phyloP scores from a whole-genome alignment of 179 eudicot genomes.

The Beta macrorhiza region DNA sequence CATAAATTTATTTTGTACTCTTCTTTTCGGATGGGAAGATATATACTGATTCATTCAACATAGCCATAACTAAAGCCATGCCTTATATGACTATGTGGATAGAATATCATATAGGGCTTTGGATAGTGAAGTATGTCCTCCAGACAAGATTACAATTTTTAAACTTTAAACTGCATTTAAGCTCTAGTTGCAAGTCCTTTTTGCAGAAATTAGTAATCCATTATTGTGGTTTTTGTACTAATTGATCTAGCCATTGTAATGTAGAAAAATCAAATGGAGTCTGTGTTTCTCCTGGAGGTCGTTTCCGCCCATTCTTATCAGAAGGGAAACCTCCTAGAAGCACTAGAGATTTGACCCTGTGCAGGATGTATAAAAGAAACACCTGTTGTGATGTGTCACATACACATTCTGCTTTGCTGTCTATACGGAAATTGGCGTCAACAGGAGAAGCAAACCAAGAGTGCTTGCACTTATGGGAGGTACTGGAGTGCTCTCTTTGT shows the following conservation, averaged over 20 bases:
- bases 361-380: constrained; percentile 74
- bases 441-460: constrained; percentile 89
- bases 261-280: constrained; percentile 74
- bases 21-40: neutral
- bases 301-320: constrained; percentile 66
- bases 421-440: constrained; percentile 71
- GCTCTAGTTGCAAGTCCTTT: constrained; percentile 1
- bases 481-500: constrained; percentile 89
- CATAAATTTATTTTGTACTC: neutral
- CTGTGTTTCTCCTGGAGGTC: constrained; percentile 94
- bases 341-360: constrained; percentile 77
- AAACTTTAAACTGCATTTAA: neutral
- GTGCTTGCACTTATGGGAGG: constrained; percentile 88
- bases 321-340: constrained; percentile 82
- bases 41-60: neutral
- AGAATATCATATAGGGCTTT: neutral
- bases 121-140: neutral
- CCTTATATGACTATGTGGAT: neutral
- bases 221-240: neutral
- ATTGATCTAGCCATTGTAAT: constrained; percentile 18
- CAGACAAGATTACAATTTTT: neutral
- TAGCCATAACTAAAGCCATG: neutral
- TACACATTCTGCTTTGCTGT: constrained; percentile 73
- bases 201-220: neutral
- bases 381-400: constrained; percentile 93